These are phyloP conservation scores for Venturia asperata DNA, from an alignment of 2,329 filamentous ascomycete genomes.

Conservation along the genomic window DNA sequence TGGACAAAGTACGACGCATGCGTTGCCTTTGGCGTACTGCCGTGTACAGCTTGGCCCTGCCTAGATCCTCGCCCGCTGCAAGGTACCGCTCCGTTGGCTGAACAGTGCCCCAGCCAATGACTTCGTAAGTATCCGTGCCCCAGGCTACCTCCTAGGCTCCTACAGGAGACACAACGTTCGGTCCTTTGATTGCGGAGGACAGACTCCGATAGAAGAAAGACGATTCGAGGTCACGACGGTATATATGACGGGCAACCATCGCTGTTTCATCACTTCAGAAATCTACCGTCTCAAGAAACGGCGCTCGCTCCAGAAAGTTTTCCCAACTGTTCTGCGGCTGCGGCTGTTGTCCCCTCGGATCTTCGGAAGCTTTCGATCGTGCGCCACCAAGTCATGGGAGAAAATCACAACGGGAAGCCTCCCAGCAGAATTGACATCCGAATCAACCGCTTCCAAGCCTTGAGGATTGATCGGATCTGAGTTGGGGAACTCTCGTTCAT, in stretches of 20 bases:
- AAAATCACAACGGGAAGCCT: background rate
- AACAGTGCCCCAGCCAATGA: background rate
- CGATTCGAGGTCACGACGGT: background rate
- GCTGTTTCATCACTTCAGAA: background rate
- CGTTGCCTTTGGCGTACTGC: slow-evolving; percentile 1
- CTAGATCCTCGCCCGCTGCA: slow-evolving; percentile 5
- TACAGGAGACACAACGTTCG: background rate
- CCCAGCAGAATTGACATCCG: background rate
- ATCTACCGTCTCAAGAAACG: background rate
- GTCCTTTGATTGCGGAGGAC: slow-evolving; percentile 4
- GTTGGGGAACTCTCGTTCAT: background rate
- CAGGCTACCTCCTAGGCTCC: too few relatives aligned
- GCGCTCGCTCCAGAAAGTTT: background rate
- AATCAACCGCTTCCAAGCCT: background rate
- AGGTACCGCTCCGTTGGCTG: background rate
- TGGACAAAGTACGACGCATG: background rate
- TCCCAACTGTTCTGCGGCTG: background rate
- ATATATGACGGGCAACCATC: background rate
- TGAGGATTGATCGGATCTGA: background rate
- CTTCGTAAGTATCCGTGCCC: background rate
- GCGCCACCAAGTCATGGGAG: background rate
- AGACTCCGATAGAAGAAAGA: background rate
- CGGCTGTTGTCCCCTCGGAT: background rate
- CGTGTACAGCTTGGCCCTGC: background rate
- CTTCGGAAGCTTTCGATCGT: background rate